These are phyloP conservation scores for Penicillium vulpinum DNA, from an alignment of 2,329 filamentous ascomycete species.

Conservation along the genomic window DNA sequence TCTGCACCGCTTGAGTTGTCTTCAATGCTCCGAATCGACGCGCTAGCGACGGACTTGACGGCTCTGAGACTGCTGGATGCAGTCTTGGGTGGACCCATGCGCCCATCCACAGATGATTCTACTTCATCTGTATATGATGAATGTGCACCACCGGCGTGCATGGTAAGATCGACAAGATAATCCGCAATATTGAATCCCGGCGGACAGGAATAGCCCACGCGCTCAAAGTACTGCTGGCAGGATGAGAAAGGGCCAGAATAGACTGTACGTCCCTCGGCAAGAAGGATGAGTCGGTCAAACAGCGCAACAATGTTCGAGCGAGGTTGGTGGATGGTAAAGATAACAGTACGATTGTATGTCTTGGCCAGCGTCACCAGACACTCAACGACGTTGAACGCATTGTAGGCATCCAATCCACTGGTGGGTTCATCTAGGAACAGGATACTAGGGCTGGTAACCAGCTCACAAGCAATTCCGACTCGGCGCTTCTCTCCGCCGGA, in stretches of 20 bases:
- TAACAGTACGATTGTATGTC: conserved; percentile 92
- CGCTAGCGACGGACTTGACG: conserved; percentile 86
- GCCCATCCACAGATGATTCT: conserved; percentile 54
- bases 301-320: conserved; percentile 97
- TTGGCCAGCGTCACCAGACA: conserved; percentile 93
- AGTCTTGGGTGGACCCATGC: conserved; percentile 63
- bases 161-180: conserved; percentile 94
- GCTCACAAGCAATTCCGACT: conserved; percentile 94
- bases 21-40: conserved; percentile 72
- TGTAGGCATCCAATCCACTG: conserved; percentile 92
- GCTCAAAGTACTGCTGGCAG: conserved; percentile 91
- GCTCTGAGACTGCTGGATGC: conserved; percentile 84
- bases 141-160: conserved; percentile 74
- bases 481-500: conserved; percentile 95
- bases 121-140: conserved; percentile 58
- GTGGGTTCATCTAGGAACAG: conserved; percentile 97
- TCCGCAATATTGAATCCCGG: conserved; percentile 98
- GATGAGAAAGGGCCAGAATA: conserved; percentile 88
- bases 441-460: conserved; percentile 96
- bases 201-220: conserved; percentile 87
- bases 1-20: conserved; percentile 63
- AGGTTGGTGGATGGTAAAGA: conserved; percentile 98
- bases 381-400: conserved; percentile 97
- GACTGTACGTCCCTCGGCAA: conserved; percentile 85
- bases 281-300: conserved; percentile 88